Conservation (phyloP, 768 basidiomycete genomes). For the Russula lepida region DNA sequence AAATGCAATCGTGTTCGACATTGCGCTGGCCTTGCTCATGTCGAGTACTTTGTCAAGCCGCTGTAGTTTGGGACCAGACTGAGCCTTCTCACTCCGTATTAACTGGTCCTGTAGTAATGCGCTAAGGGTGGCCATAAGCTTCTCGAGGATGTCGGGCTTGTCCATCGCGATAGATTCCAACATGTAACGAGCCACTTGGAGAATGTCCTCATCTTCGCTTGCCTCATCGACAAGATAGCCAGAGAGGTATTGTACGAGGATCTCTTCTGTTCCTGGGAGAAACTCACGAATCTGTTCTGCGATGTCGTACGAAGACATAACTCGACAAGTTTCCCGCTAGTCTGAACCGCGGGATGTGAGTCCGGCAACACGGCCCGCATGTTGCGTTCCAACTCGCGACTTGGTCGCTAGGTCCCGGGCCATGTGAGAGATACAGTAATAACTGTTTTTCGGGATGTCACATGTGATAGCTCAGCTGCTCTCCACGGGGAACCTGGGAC, state of each 20-base stretch:
- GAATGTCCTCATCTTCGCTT: constrained; percentile 78
- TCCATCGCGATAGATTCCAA: constrained; percentile 70
- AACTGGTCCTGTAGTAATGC: constrained; percentile 60
- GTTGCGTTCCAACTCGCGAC: background rate
- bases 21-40: constrained; percentile 68
- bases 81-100: constrained; percentile 43
- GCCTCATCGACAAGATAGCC: constrained; percentile 86
- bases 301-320: constrained; percentile 66
- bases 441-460: no score
- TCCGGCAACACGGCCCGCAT: background rate
- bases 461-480: no score
- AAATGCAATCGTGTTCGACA: constrained; percentile 73
- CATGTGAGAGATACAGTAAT: no score
- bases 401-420: no score
- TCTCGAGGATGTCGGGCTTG: constrained; percentile 48
- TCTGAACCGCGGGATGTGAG: background rate
- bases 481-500: no score
- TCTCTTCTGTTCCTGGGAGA: constrained; percentile 75
- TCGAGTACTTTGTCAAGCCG: constrained; percentile 84
- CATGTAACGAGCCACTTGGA: constrained; percentile 66
- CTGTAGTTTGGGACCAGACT: constrained; percentile 53
- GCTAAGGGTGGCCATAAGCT: constrained; percentile 56
- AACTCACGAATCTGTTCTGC: constrained; percentile 65
- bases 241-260: constrained; percentile 79
- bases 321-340: background rate